Conservation (phyloP, 352 stramenopile genomes). For the Plasmopara viticola region DNA sequence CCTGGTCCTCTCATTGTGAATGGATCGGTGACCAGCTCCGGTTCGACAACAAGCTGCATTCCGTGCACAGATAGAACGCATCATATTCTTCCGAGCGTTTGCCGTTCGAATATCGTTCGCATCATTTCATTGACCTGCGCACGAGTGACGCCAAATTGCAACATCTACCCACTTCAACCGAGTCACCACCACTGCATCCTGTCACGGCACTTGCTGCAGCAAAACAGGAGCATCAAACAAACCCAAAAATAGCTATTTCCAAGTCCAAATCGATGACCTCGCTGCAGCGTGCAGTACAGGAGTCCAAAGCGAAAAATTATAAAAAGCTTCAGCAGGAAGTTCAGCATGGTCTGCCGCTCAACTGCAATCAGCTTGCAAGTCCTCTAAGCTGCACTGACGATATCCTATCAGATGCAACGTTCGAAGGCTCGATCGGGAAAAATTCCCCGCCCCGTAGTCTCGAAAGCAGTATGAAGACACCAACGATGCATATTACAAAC, state of each 20-base stretch:
- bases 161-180: not conserved
- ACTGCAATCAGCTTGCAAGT: no score
- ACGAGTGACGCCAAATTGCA: not conserved
- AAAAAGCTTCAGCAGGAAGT: no score
- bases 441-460: no score
- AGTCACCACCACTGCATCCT: no score
- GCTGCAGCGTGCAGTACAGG: not conserved
- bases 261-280: not conserved
- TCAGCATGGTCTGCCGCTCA: no score
- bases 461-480: no score
- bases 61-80: not conserved
- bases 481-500: no score
- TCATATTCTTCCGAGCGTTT: not conserved
- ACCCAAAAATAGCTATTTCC: not conserved
- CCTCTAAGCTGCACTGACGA: no score
- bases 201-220: no score
- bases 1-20: not conserved
- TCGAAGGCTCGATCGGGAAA: no score
- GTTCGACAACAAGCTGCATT: not conserved
- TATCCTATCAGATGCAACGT: no score
- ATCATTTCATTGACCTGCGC: not conserved
- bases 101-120: not conserved
- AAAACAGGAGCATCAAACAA: not conserved
- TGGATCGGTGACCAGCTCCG: not conserved
- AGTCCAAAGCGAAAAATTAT: no score